Evolutionary conservation across 2,329 filamentous ascomycete species (phyloP).

Genomic region (Sporothrix pseudoabietina): DNA sequence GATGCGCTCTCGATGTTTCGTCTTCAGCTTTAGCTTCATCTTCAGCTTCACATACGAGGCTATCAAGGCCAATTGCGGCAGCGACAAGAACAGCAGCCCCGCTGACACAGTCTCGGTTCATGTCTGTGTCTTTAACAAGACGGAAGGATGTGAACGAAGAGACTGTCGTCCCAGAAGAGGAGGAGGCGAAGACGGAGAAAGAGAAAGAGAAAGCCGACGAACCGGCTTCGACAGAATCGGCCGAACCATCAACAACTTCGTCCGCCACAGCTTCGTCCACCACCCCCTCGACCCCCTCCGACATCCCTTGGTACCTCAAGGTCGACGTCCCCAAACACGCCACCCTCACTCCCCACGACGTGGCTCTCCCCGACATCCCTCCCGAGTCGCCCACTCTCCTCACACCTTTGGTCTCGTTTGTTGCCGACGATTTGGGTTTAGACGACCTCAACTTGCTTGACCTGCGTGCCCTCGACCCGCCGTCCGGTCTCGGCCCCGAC

Average conservation of each 20-base stretch:
- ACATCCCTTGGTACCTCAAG: conserved; percentile 76
- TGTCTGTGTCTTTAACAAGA: neutral
- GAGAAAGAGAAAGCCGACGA: neutral
- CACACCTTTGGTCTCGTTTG: conserved; percentile 70
- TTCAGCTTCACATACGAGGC: neutral
- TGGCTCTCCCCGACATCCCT: conserved; percentile 59
- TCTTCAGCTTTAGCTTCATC: neutral
- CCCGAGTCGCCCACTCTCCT: conserved; percentile 71
- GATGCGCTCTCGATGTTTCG: neutral
- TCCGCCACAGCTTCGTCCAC: neutral
- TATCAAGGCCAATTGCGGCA: neutral
- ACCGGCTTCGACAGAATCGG: neutral
- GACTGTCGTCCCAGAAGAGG: neutral
- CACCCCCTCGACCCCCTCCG: neutral
- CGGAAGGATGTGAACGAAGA: neutral
- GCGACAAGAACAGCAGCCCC: neutral
- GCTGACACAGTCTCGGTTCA: neutral
- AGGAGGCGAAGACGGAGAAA: neutral
- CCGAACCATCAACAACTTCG: neutral
- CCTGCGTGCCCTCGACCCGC: conserved; percentile 79
- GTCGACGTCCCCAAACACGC: conserved; percentile 62
- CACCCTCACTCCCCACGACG: conserved; percentile 50
- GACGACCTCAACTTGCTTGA: conserved; percentile 81
- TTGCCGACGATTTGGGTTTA: conserved; percentile 82
- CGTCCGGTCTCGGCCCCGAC: conserved; percentile 82